Percentiles rank a stretch among this genome's conserved stretches.
Evolutionary conservation across 2,329 filamentous ascomycete genomes (phyloP).

Genomic region (Blumeria hordei): DNA sequence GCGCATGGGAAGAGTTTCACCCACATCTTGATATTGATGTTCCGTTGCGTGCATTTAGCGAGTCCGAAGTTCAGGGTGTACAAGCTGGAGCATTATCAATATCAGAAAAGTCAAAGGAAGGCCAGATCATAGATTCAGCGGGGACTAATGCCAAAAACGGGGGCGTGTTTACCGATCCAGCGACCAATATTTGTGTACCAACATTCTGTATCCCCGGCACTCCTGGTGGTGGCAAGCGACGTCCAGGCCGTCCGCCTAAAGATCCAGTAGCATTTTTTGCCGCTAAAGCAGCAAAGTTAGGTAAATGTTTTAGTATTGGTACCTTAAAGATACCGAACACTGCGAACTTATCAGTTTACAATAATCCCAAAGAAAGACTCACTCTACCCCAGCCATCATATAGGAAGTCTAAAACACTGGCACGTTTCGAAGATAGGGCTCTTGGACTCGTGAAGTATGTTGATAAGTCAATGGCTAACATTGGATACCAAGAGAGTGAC

Average conservation of each 20-base stretch:
- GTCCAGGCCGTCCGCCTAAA: conserved; percentile 39
- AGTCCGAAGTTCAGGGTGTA: conserved; percentile 62
- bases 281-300: conserved; percentile 18
- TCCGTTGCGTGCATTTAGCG: conserved; percentile 51
- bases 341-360: conserved; percentile 36
- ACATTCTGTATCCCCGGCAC: conserved; percentile 16
- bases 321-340: conserved; percentile 35
- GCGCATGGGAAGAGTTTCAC: conserved; percentile 95
- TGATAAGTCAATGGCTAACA: conserved; percentile 85
- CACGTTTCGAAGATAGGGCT: conserved; percentile 61
- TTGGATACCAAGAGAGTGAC: conserved; percentile 90
- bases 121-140: conserved; percentile 6
- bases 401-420: conserved; percentile 54
- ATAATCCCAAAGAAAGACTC: conserved; percentile 57
- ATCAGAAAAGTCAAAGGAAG: conserved; percentile 15
- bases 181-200: conserved; percentile 8
- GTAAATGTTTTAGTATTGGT: conserved; percentile 5
- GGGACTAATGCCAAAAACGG: conserved; percentile 8
- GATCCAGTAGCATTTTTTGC: conserved; percentile 33
- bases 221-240: conserved; percentile 23
- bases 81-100: conserved; percentile 15
- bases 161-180: conserved; percentile 7
- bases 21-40: conserved; percentile 78
- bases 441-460: conserved; percentile 77
- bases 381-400: conserved; percentile 56